Conservation (phyloP, 2,329 filamentous ascomycete species). For the Talaromyces atroroseus region DNA sequence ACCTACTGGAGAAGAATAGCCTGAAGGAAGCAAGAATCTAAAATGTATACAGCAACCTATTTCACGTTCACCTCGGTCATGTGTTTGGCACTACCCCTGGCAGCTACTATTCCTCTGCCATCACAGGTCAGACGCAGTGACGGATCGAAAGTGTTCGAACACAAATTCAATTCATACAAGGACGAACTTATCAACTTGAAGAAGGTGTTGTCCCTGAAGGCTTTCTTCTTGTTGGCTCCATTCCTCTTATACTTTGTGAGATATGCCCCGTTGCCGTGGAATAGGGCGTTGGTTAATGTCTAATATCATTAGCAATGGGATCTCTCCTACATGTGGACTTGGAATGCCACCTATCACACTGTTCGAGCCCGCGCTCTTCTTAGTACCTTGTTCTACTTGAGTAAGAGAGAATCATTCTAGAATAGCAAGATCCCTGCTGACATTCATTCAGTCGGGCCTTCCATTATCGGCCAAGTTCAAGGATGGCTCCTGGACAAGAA, state of each 20-base stretch:
- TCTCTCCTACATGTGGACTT: slow-evolving; percentile 2
- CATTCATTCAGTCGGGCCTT: neutral
- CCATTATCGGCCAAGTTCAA: slow-evolving; percentile 2
- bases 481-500: slow-evolving; percentile 7
- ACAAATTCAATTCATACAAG: neutral
- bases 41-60: neutral
- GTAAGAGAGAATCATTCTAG: neutral
- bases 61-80: slow-evolving; percentile 2
- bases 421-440: neutral
- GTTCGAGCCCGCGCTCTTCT: slow-evolving; percentile 3
- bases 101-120: neutral
- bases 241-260: slow-evolving; percentile 1
- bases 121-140: neutral
- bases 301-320: slow-evolving; percentile 5
- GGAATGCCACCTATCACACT: slow-evolving; percentile 2
- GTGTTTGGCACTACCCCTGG: neutral
- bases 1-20: neutral
- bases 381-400: neutral
- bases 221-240: neutral
- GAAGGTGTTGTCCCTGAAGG: neutral
- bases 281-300: neutral
- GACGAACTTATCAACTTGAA: neutral
- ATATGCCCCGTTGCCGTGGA: neutral
- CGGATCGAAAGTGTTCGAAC: neutral
- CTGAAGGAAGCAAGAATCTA: neutral